phyloP scores from a whole-genome alignment of 2,329 filamentous ascomycete genomes.

The Bipolaris oryzae region DNA sequence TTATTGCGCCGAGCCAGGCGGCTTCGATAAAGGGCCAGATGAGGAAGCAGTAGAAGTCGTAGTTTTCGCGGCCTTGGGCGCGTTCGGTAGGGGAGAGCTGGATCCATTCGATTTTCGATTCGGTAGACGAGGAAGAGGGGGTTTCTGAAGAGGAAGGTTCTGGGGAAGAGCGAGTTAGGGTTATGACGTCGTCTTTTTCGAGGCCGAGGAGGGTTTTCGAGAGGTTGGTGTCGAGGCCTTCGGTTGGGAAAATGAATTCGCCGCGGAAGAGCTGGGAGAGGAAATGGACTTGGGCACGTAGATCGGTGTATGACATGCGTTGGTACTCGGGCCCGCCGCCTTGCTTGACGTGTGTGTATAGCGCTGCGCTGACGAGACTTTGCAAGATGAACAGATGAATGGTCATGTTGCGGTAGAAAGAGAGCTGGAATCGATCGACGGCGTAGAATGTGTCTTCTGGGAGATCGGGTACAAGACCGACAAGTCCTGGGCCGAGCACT shows the following conservation, averaged over 20 bases:
- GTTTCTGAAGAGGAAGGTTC: conserved; percentile 45
- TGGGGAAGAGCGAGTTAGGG: conserved; percentile 59
- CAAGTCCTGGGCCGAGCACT: conserved; percentile 86
- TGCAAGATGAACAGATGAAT: conserved; percentile 97
- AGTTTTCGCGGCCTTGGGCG: conserved; percentile 84
- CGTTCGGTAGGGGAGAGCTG: conserved; percentile 80
- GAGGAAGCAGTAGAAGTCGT: conserved; percentile 97
- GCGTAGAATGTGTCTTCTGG: conserved; percentile 93
- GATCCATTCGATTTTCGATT: conserved; percentile 61
- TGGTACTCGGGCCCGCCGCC: conserved; percentile 85
- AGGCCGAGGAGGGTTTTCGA: conserved; percentile 78
- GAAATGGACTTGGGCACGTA: conserved; percentile 83
- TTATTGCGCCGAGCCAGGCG: conserved; percentile 88
- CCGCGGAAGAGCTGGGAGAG: conserved; percentile 89
- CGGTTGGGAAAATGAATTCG: conserved; percentile 94
- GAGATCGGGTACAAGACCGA: conserved; percentile 77
- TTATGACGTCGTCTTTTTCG: conserved; percentile 78
- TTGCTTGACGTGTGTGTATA: conserved; percentile 90
- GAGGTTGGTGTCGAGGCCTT: conserved; percentile 80
- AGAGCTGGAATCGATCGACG: conserved; percentile 92
- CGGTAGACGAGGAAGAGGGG: no score
- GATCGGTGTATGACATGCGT: conserved; percentile 73
- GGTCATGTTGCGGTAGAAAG: conserved; percentile 99
- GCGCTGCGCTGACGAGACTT: conserved; percentile 83
- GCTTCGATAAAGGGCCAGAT: conserved; percentile 99